Base-by-base conservation (phyloP, 1,284 basidiomycete species). In the Prillingera fragicola region DNA sequence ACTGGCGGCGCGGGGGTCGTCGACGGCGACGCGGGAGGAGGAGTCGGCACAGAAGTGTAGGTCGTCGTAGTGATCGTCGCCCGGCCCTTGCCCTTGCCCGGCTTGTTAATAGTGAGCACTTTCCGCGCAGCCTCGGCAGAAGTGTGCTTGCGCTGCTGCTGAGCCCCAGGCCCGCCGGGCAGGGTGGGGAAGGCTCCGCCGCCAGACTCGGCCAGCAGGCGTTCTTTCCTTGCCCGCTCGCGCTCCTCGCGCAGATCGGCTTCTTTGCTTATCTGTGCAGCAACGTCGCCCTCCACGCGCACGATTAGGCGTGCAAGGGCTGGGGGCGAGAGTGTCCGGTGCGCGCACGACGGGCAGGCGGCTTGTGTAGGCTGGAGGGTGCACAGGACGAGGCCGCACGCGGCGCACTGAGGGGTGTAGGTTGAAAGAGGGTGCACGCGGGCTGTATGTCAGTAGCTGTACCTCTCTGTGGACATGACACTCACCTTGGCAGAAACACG, bases 401-500 rank as follows among this genome's bases (percentile, higher is more conserved):
- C 41, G 4, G 63, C 54, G 49, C 73, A 74, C 23, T 65, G 55
- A 4, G 73, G 72, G 8, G 65, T 67, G 48, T 71, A 69, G 1
- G 48, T 34, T 1, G 72, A 71, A 8, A 73, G 48, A 0, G 64
- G 55, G 45, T 74, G 73, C 1, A 63, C 51, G 18, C 69, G 70
- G 22, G 69, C 71, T 73, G 49, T 13, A 9, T 9, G 31, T 49
- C 26, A 47, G 45, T 25, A 13, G 8, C 14, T 14, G 8, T 13
- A 9, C 3, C 17, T 27, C 24, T 15, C 7, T 13, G 14, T 33
- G n/a, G 14, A n/a, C 10, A 9, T 27, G n/a, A 18, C 12, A 59
- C 67, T 48, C 38, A 74, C 73, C 70, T 48, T 70, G 68, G 47
- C 73, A 74, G 54, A 73, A 74, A 48, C 73, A 74, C 3, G 57